Evolutionary conservation across 306 rosid species (phyloP).

Genomic region (Trifolium pratense): DNA sequence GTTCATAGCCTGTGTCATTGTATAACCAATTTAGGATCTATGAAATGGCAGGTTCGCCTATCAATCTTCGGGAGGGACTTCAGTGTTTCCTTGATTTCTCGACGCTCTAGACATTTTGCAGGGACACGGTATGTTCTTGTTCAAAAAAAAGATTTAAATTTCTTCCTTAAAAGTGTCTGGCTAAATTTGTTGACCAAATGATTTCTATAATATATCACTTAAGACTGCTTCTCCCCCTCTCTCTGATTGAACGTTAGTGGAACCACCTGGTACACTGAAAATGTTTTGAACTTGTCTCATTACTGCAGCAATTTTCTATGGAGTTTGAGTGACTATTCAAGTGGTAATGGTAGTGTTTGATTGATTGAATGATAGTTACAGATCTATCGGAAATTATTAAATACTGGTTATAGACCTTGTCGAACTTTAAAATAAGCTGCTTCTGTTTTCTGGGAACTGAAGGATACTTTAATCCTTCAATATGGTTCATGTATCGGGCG

Average conservation of each 20-base stretch:
- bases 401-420: conserved; percentile 8
- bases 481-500: neutral
- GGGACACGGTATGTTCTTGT: conserved; percentile 82
- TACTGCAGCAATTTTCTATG: neutral
- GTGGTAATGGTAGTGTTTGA: conserved; percentile 5
- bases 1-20: conserved; percentile 1
- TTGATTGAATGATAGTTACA: conserved; percentile 17
- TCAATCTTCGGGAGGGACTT: conserved; percentile 95
- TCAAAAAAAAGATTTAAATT: no score
- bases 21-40: conserved; percentile 32
- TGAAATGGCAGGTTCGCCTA: conserved; percentile 67
- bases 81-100: conserved; percentile 79
- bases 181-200: no score
- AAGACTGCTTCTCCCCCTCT: no score
- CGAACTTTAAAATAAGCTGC: conserved; percentile 17
- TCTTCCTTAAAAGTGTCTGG: no score
- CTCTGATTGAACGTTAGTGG: conserved; percentile 32
- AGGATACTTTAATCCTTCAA: conserved; percentile 15
- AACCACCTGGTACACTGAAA: neutral
- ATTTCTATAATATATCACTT: no score
- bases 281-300: conserved; percentile 11
- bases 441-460: neutral
- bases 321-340: conserved; percentile 8
- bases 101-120: conserved; percentile 97
- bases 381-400: conserved; percentile 22